phyloP scores from a whole-genome alignment of 495 filamentous ascomycete species.

The Podospora appendiculata region DNA sequence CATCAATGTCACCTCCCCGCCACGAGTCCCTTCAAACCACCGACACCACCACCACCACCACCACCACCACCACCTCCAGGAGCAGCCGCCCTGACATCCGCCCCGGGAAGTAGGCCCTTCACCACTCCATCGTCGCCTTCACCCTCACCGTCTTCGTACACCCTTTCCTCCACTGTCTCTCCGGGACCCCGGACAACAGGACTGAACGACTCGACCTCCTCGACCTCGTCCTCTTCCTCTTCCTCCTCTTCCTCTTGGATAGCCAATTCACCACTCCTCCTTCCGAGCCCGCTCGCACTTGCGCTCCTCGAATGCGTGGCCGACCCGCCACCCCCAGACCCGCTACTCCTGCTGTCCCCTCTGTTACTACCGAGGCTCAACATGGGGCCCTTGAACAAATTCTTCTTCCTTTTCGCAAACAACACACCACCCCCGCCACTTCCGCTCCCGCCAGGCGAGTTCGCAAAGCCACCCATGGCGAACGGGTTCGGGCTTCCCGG shows the following conservation, averaged over 20 bases:
- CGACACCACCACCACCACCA: neutral
- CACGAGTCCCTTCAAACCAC: too few relatives aligned
- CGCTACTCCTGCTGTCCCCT: slow-evolving; percentile 25
- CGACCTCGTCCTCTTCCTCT: slow-evolving; percentile 39
- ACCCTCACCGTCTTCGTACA: slow-evolving; percentile 40
- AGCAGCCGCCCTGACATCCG: neutral
- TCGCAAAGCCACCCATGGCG: slow-evolving; percentile 3
- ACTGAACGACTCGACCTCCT: slow-evolving; percentile 64
- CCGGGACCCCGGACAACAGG: slow-evolving; percentile 39
- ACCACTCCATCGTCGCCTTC: neutral
- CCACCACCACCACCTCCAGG: neutral
- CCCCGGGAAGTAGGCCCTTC: neutral
- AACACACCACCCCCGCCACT: slow-evolving; percentile 60
- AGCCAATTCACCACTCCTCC: slow-evolving; percentile 58
- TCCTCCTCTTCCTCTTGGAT: slow-evolving; percentile 85
- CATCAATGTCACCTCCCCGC: too few relatives aligned
- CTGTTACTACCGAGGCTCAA: slow-evolving; percentile 34
- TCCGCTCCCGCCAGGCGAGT: slow-evolving; percentile 27
- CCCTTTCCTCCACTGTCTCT: slow-evolving; percentile 46
- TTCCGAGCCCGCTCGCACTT: slow-evolving; percentile 44
- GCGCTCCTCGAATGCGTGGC: slow-evolving; percentile 37
- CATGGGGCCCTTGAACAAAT: slow-evolving; percentile 83
- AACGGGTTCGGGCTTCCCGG: slow-evolving; percentile 40
- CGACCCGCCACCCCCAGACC: slow-evolving; percentile 21
- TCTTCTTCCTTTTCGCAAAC: slow-evolving; percentile 86